Percentiles rank a stretch among this genome's conserved stretches.
These are phyloP conservation scores for Aulographum hederae DNA, from an alignment of 2,329 filamentous ascomycete genomes.

Conservation along the genomic window DNA sequence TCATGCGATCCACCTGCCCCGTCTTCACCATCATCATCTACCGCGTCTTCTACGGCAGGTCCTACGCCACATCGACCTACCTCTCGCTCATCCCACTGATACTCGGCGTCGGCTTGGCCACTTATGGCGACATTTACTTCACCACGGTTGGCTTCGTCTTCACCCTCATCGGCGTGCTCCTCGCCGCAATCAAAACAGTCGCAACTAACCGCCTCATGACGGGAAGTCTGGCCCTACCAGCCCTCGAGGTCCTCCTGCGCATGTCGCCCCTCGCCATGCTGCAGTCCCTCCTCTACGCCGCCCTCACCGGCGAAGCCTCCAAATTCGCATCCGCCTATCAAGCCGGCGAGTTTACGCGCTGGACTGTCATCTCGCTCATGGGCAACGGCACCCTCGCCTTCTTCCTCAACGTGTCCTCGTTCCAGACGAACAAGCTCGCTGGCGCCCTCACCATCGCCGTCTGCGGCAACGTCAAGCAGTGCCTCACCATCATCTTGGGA, in stretches of 20 bases:
- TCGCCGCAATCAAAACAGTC: slow-evolving; percentile 35
- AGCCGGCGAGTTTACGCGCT: slow-evolving; percentile 10
- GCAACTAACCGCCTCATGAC: slow-evolving; percentile 48
- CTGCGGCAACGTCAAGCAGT: slow-evolving; percentile 19
- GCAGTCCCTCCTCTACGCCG: slow-evolving; percentile 35
- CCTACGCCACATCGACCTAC: slow-evolving; percentile 41
- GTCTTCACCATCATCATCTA: slow-evolving; percentile 45
- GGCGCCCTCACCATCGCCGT: slow-evolving; percentile 19
- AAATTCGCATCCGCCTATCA: slow-evolving; percentile 7
- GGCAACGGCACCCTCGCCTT: slow-evolving; percentile 16
- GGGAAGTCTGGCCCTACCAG: slow-evolving; percentile 35
- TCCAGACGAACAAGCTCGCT: slow-evolving; percentile 19
- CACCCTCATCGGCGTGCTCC: slow-evolving; percentile 18
- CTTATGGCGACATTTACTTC: slow-evolving; percentile 44
- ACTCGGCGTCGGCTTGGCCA: slow-evolving; percentile 39
- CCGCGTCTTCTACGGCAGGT: slow-evolving; percentile 34
- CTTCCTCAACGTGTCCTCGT: slow-evolving; percentile 18
- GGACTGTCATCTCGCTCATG: slow-evolving; percentile 10
- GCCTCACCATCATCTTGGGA: slow-evolving; percentile 18
- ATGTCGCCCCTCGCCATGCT: slow-evolving; percentile 42
- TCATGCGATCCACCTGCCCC: slow-evolving; percentile 42
- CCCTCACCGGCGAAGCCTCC: slow-evolving; percentile 30
- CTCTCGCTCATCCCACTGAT: slow-evolving; percentile 44
- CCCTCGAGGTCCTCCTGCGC: slow-evolving; percentile 42
- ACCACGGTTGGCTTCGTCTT: slow-evolving; percentile 29